A percentile compares a stretch with the other conserved stretches of the same genome.
phyloP scores from a whole-genome alignment of 106 monocot species.

The Dioscorea dumetorum region DNA sequence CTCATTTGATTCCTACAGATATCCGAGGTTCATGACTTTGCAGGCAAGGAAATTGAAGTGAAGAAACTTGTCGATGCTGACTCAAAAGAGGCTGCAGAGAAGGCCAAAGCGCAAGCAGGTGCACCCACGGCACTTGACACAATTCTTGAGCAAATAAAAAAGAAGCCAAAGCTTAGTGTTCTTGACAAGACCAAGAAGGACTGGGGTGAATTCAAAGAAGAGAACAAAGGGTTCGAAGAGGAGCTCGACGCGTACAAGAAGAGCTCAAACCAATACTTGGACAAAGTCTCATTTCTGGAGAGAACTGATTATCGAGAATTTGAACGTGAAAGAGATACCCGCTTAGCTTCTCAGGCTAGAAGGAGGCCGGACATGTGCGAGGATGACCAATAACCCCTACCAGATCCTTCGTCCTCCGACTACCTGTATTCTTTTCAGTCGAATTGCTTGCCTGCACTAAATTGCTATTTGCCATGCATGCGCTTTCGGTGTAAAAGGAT shows the following conservation, averaged over 20 bases:
- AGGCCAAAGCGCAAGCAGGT: slow-evolving; percentile 25
- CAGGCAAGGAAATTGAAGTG: slow-evolving; percentile 79
- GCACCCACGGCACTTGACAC: slow-evolving; percentile 57
- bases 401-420: too few relatives aligned
- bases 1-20: slow-evolving; percentile 41
- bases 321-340: slow-evolving; percentile 79
- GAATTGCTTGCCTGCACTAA: too few relatives aligned
- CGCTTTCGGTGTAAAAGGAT: too few relatives aligned
- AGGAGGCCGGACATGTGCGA: slow-evolving; percentile 59
- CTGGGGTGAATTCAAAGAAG: slow-evolving; percentile 96
- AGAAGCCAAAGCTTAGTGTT: slow-evolving; percentile 93
- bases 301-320: slow-evolving; percentile 85
- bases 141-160: slow-evolving; percentile 91
- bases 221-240: slow-evolving; percentile 66
- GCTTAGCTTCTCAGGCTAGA: slow-evolving; percentile 61
- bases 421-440: too few relatives aligned
- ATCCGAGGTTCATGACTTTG: slow-evolving; percentile 88
- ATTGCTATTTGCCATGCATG: too few relatives aligned
- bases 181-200: slow-evolving; percentile 97
- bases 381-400: slow-evolving; percentile 37
- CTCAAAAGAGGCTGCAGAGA: slow-evolving; percentile 83
- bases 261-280: slow-evolving; percentile 96
- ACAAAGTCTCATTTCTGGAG: slow-evolving; percentile 93
- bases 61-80: slow-evolving; percentile 80
- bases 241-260: slow-evolving; percentile 73